Percentiles rank a stretch among this genome's conserved stretches.
Conservation (phyloP, 805 yeast species). For the Debaryomyces maramus region DNA sequence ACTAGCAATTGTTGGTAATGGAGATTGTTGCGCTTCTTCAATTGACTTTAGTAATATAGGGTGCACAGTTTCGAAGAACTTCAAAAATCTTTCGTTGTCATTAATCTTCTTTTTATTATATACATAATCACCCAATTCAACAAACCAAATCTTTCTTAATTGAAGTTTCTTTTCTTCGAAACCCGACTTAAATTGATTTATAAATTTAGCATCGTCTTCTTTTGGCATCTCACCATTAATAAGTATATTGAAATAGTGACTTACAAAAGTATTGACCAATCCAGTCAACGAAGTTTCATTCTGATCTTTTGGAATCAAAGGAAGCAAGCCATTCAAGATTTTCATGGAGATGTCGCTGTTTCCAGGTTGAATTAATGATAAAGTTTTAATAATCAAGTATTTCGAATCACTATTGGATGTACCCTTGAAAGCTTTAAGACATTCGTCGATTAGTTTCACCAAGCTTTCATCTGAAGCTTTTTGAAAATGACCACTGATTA, state of each 20-base stretch:
- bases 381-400: slow-evolving; percentile 45
- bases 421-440: slow-evolving; percentile 57
- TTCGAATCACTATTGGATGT: slow-evolving; percentile 67
- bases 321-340: slow-evolving; percentile 44
- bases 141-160: slow-evolving; percentile 68
- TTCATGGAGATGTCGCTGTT: slow-evolving; percentile 19
- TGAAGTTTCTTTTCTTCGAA: slow-evolving; percentile 62
- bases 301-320: slow-evolving; percentile 68
- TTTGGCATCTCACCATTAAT: slow-evolving; percentile 13
- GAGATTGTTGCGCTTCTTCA: slow-evolving; percentile 49
- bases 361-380: slow-evolving; percentile 33
- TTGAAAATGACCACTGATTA: slow-evolving; percentile 16
- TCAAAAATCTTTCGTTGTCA: slow-evolving; percentile 12
- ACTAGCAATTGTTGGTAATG: slow-evolving; percentile 53
- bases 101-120: slow-evolving; percentile 9
- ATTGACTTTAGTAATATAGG: slow-evolving; percentile 28
- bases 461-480: slow-evolving; percentile 19
- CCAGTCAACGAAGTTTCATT: slow-evolving; percentile 63
- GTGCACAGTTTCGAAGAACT: slow-evolving; percentile 15
- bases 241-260: slow-evolving; percentile 38
- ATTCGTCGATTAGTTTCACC: slow-evolving; percentile 48
- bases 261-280: slow-evolving; percentile 50
- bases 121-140: slow-evolving; percentile 43
- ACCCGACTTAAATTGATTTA: slow-evolving; percentile 52
- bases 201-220: slow-evolving; percentile 17